Conservation (phyloP, 148 eudicot genomes). For the Rheum nobile region DNA sequence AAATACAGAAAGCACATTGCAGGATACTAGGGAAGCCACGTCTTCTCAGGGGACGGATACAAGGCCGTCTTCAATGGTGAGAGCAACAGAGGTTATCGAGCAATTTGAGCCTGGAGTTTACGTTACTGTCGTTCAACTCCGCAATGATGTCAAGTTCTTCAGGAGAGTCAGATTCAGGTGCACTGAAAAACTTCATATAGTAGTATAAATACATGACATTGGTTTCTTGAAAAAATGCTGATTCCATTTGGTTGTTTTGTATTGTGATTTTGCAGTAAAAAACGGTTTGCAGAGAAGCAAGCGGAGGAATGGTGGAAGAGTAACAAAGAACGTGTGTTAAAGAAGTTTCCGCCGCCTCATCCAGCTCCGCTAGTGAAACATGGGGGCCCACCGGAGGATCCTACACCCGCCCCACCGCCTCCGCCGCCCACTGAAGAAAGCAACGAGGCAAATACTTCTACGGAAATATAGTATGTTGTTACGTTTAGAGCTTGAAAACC, state of each 20-base stretch:
- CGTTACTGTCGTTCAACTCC: conserved; percentile 44
- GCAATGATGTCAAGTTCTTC: conserved; percentile 55
- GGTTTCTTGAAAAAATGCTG: not conserved
- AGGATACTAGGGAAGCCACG: not conserved
- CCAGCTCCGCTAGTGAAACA: not conserved
- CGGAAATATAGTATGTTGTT: not conserved
- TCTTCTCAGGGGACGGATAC: not conserved
- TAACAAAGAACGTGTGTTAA: conserved; percentile 51
- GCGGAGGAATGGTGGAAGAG: conserved; percentile 89
- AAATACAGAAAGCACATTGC: too few species aligned
- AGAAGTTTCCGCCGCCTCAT: conserved; percentile 23
- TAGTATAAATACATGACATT: too few species aligned
- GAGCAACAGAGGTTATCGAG: conserved; percentile 47
- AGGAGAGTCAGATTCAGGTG: conserved; percentile 89
- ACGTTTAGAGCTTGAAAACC: not conserved
- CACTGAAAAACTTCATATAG: too few species aligned
- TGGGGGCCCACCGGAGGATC: not conserved
- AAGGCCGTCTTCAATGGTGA: conserved; percentile 6
- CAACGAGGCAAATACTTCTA: not conserved
- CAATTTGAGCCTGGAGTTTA: conserved; percentile 89
- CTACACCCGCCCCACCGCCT: not conserved
- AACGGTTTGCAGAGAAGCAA: conserved; percentile 44
- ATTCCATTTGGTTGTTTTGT: not conserved
- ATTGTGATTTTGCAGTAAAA: conserved; percentile 33
- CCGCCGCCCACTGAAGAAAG: not conserved